phyloP scores from a whole-genome alignment of 352 stramenopile genomes.

The Pythium oligandrum region DNA sequence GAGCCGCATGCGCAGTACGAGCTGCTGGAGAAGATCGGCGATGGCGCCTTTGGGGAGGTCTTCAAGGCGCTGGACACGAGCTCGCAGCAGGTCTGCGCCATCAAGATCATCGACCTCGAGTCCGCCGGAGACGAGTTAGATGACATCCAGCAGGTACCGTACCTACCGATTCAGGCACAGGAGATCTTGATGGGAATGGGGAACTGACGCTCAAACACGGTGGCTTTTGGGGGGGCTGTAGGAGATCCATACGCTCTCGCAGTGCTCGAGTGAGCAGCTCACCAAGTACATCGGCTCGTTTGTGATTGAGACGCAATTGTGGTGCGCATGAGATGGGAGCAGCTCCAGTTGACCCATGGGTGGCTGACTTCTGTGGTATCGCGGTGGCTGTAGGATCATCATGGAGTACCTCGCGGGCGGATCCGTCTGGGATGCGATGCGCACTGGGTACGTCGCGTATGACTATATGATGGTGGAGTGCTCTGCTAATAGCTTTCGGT shows the following conservation, averaged over 20 bases:
- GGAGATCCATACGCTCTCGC: slow-evolving; percentile 89
- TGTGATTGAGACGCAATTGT: slow-evolving; percentile 78
- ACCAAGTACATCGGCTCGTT: slow-evolving; percentile 88
- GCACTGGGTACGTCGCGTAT: slow-evolving; percentile 33
- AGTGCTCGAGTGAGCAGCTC: slow-evolving; percentile 87
- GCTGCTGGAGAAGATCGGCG: slow-evolving; percentile 75
- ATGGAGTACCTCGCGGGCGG: slow-evolving; percentile 94
- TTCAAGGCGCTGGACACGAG: slow-evolving; percentile 69
- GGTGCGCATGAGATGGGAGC: slow-evolving; percentile 20
- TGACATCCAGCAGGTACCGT: slow-evolving; percentile 56
- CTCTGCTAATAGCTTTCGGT: background rate
- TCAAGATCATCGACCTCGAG: slow-evolving; percentile 87
- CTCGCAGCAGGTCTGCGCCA: slow-evolving; percentile 63
- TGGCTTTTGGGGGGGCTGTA: no score
- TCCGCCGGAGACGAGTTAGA: slow-evolving; percentile 82
- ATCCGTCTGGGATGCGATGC: slow-evolving; percentile 88
- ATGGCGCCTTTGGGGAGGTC: slow-evolving; percentile 78
- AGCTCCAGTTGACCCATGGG: no score
- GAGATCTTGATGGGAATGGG: no score
- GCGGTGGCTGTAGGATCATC: slow-evolving; percentile 66
- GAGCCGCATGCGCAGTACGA: slow-evolving; percentile 47
- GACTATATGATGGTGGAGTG: no score
- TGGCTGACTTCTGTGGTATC: background rate
- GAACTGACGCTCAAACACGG: no score
- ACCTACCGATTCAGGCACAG: no score